These are phyloP conservation scores for Chaetomiaceae sp. DNA, from an alignment of 2,329 filamentous ascomycete genomes.

Conservation along the genomic window DNA sequence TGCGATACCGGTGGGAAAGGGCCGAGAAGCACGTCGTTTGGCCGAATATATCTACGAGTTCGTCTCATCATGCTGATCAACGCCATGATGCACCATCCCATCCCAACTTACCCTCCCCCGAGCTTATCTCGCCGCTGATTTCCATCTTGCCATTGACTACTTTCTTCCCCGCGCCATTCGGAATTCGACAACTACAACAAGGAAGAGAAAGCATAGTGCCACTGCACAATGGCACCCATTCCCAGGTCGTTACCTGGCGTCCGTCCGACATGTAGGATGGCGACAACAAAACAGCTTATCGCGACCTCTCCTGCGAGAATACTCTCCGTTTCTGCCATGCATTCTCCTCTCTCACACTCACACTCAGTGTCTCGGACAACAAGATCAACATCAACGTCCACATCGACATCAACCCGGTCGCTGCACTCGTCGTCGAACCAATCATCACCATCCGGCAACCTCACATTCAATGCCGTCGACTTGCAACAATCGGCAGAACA, in stretches of 20 bases:
- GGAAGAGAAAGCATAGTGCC: not conserved
- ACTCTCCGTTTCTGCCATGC: not conserved
- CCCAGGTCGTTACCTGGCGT: constrained; percentile 7
- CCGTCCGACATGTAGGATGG: constrained; percentile 1
- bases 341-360: not conserved
- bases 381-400: constrained; percentile 10
- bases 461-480: constrained; percentile 16
- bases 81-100: not conserved
- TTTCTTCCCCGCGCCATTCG: not conserved
- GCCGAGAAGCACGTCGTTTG: not conserved
- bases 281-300: not conserved
- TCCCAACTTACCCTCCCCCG: not conserved
- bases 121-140: not conserved
- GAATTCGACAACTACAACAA: not conserved
- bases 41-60: constrained; percentile 10
- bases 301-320: not conserved
- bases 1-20: constrained; percentile 19
- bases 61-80: not conserved
- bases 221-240: constrained; percentile 10
- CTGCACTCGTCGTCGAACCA: constrained; percentile 29
- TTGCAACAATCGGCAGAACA: constrained; percentile 2
- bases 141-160: not conserved
- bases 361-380: not conserved
- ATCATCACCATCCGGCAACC: constrained; percentile 20
- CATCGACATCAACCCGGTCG: constrained; percentile 20